Evolutionary conservation across 768 basidiomycete genomes (phyloP).

Genomic region (Cystobasidium tubakii): DNA sequence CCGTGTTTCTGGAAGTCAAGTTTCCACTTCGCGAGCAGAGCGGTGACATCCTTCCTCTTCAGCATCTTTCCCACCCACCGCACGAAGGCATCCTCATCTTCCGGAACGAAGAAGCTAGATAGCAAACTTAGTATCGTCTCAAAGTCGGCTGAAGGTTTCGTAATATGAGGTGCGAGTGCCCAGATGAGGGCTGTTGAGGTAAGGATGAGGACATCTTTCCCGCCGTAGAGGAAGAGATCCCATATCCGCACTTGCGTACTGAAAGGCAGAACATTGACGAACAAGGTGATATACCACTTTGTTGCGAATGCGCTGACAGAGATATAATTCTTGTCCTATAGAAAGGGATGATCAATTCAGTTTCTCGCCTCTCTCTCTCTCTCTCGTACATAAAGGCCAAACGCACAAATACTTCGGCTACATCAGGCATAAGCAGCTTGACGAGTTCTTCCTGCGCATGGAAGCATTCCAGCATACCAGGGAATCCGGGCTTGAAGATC

Average conservation of each 20-base stretch:
- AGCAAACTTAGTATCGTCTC: slow-evolving; percentile 85
- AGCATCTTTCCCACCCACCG: slow-evolving; percentile 68
- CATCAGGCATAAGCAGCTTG: slow-evolving; percentile 79
- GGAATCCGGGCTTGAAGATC: slow-evolving; percentile 89
- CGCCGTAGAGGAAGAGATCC: slow-evolving; percentile 89
- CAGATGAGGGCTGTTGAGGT: slow-evolving; percentile 83
- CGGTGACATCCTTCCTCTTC: slow-evolving; percentile 47
- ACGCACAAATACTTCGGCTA: slow-evolving; percentile 70
- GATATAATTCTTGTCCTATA: slow-evolving; percentile 74
- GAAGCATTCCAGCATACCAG: slow-evolving; percentile 89
- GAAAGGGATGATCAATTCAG: no score
- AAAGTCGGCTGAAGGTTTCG: slow-evolving; percentile 68
- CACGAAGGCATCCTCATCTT: slow-evolving; percentile 76
- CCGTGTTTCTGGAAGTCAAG: neutral
- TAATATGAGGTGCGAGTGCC: slow-evolving; percentile 85
- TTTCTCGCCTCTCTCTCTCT: no score
- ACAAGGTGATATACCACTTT: slow-evolving; percentile 99
- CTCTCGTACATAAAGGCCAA: no score
- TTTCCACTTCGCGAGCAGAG: neutral
- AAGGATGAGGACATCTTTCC: slow-evolving; percentile 78
- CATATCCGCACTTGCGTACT: slow-evolving; percentile 88
- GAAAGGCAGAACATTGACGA: slow-evolving; percentile 83
- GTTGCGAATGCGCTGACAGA: slow-evolving; percentile 92
- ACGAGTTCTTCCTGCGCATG: slow-evolving; percentile 88
- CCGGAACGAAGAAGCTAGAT: slow-evolving; percentile 89